phyloP scores from a whole-genome alignment of 345 rosid genomes.

The Ceriops zippeliana region DNA sequence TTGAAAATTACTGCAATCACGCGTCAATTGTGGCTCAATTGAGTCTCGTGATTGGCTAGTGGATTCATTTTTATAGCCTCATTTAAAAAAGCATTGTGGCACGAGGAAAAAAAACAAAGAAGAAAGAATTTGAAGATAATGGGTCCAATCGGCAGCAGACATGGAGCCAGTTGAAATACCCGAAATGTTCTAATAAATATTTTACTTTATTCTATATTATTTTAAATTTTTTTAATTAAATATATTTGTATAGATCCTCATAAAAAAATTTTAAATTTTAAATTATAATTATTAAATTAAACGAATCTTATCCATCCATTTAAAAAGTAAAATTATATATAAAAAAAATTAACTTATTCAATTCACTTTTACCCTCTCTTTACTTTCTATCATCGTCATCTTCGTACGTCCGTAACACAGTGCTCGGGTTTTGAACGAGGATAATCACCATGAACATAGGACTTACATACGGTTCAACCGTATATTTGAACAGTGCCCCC shows the following conservation, averaged over 20 bases:
- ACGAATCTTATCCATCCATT: no score
- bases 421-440: not conserved
- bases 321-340: no score
- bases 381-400: no score
- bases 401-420: not conserved
- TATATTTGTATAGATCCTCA: no score
- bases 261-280: no score
- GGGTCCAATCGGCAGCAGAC: not conserved
- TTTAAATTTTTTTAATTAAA: no score
- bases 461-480: not conserved
- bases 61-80: not conserved
- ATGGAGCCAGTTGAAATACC: not conserved
- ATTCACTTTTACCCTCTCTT: no score
- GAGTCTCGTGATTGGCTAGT: slow-evolving; percentile 14
- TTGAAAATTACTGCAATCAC: slow-evolving; percentile 26
- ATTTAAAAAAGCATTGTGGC: not conserved
- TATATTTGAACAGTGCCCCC: no score
- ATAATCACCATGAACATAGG: not conserved
- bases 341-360: no score
- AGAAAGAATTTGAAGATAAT: not conserved
- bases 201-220: no score
- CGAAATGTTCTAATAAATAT: no score
- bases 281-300: no score
- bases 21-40: slow-evolving; percentile 28
- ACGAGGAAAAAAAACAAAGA: not conserved